phyloP scores from a whole-genome alignment of 305 asterid genomes.

The Caryopteris hybrid region DNA sequence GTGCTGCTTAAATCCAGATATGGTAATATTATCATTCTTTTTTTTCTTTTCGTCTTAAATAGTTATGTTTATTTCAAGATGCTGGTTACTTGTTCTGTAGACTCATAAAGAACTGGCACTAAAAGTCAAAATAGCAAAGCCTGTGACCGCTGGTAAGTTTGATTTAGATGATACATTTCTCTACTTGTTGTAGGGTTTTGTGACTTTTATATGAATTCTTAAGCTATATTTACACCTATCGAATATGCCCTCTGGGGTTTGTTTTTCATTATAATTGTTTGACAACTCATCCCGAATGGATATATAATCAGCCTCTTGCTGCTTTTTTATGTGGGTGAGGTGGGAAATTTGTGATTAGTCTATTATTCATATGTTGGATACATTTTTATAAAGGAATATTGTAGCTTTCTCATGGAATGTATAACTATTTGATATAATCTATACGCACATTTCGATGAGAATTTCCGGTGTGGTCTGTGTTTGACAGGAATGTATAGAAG shows the following conservation, averaged over 20 bases:
- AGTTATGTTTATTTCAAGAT: neutral
- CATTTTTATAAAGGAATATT: constrained; percentile 6
- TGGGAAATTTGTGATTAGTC: neutral
- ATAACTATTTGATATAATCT: constrained; percentile 4
- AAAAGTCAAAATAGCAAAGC: constrained; percentile 72
- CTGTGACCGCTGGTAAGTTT: constrained; percentile 63
- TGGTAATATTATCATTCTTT: constrained; percentile 36
- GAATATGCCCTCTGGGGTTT: neutral
- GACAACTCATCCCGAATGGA: constrained; percentile 1
- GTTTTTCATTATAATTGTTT: neutral
- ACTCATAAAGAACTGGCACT: constrained; percentile 43
- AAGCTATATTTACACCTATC: neutral
- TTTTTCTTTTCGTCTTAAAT: neutral
- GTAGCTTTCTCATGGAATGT: neutral
- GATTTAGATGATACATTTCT: constrained; percentile 3
- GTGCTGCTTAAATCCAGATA: constrained; percentile 79
- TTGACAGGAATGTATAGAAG: constrained; percentile 58
- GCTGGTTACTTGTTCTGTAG: constrained; percentile 31
- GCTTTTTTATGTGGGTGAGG: constrained; percentile 9
- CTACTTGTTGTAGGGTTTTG: neutral
- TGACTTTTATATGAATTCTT: neutral
- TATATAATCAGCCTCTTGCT: neutral
- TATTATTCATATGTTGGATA: neutral
- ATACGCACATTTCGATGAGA: neutral
- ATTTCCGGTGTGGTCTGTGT: constrained; percentile 12